Percentiles rank a stretch among this genome's conserved stretches.
These are phyloP conservation scores for Backusella psychrophila DNA, from an alignment of 192 early-diverging fungal genomes.

Conservation along the genomic window DNA sequence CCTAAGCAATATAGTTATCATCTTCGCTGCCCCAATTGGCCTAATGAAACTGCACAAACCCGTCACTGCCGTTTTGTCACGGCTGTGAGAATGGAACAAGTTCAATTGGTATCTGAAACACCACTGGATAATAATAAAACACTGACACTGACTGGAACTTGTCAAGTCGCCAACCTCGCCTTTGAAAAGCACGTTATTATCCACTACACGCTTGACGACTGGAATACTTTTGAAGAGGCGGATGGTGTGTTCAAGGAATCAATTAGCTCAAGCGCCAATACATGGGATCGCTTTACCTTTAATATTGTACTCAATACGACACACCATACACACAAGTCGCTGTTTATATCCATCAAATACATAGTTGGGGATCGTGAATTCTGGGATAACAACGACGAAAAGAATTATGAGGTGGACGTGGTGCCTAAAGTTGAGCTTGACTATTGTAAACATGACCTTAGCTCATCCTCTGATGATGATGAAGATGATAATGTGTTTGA, in stretches of 20 bases:
- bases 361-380: slow-evolving; percentile 64
- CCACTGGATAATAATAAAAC: not conserved
- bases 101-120: not conserved
- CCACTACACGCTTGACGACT: slow-evolving; percentile 76
- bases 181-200: slow-evolving; percentile 81
- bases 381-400: slow-evolving; percentile 92
- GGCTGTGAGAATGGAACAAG: not conserved
- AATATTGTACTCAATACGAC: not conserved
- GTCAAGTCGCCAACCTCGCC: slow-evolving; percentile 86
- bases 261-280: slow-evolving; percentile 31
- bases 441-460: not conserved
- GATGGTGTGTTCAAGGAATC: slow-evolving; percentile 61
- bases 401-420: slow-evolving; percentile 72
- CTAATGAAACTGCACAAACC: not conserved
- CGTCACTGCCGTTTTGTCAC: not conserved
- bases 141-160: slow-evolving; percentile 38
- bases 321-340: slow-evolving; percentile 31
- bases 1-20: not conserved
- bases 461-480: slow-evolving; percentile 4
- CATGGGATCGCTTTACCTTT: slow-evolving; percentile 19
- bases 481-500: not conserved
- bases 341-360: slow-evolving; percentile 64
- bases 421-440: not conserved
- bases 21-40: slow-evolving; percentile 2
- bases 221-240: slow-evolving; percentile 67